These are phyloP conservation scores for Rhizoclosmatium globosum DNA, from an alignment of 192 early-diverging fungal species.

Conservation along the genomic window DNA sequence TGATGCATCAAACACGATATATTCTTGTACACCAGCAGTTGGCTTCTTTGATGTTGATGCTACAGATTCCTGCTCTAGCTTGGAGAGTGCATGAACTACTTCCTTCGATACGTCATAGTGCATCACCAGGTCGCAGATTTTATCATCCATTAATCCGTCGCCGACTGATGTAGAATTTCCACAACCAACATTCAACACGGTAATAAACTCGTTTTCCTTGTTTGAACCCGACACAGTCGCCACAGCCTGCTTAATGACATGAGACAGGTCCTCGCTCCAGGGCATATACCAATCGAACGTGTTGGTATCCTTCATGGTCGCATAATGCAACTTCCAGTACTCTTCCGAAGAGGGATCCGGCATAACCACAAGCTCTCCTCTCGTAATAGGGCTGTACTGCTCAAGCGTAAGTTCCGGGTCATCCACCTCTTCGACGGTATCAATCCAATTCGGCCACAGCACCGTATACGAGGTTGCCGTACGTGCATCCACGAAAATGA, in stretches of 20 bases:
- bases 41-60: neutral
- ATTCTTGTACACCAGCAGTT: conserved; percentile 1
- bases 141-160: conserved; percentile 31
- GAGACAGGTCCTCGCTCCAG: conserved; percentile 21
- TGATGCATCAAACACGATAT: conserved; percentile 10
- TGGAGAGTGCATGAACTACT: conserved; percentile 6
- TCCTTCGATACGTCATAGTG: conserved; percentile 23
- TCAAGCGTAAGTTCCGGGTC: neutral
- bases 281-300: conserved; percentile 35
- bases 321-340: conserved; percentile 37
- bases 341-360: neutral
- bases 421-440: conserved; percentile 2
- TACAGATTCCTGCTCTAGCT: neutral
- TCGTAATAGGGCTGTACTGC: conserved; percentile 6
- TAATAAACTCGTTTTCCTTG: neutral
- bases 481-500: conserved; percentile 22
- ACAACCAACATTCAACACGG: conserved; percentile 32
- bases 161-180: conserved; percentile 33
- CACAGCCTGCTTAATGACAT: conserved; percentile 8
- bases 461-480: conserved; percentile 30
- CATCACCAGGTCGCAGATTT: conserved; percentile 16
- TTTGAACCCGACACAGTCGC: neutral
- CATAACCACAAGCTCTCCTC: conserved; percentile 34
- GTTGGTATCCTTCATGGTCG: conserved; percentile 17
- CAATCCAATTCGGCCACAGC: conserved; percentile 3